A percentile compares a stretch with the other conserved stretches of the same genome.
Conservation (phyloP, 306 rosid species). For the Malus asiatica region DNA sequence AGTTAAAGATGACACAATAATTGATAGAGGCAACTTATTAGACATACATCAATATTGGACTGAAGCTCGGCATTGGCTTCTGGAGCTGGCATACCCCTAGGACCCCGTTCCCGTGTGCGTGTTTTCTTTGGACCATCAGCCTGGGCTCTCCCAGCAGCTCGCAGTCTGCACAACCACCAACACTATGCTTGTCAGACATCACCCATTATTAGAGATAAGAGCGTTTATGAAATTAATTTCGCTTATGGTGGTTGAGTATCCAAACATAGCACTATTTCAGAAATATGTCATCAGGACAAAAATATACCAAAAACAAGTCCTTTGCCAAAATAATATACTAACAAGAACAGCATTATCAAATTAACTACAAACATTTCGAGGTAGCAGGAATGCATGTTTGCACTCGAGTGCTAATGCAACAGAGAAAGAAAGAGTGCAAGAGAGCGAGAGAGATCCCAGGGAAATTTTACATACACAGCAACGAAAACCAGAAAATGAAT, state of each 20-base stretch:
- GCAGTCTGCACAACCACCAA: slow-evolving; percentile 41
- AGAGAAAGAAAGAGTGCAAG: background rate
- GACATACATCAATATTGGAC: slow-evolving; percentile 77
- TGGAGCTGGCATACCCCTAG: slow-evolving; percentile 62
- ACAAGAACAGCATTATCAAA: background rate
- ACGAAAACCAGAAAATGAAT: too few relatives aligned
- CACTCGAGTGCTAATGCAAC: background rate
- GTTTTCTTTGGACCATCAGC: slow-evolving; percentile 63
- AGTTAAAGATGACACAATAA: background rate
- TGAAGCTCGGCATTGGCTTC: slow-evolving; percentile 96
- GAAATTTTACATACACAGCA: too few relatives aligned
- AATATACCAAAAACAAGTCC: background rate
- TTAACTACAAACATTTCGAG: background rate
- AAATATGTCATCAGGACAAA: background rate
- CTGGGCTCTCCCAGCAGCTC: slow-evolving; percentile 69
- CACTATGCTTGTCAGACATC: slow-evolving; percentile 6
- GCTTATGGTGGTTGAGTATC: background rate
- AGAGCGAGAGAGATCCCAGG: too few relatives aligned
- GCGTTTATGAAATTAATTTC: background rate
- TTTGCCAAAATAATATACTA: background rate
- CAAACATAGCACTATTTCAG: background rate
- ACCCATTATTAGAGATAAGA: slow-evolving; percentile 3
- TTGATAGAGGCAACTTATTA: slow-evolving; percentile 7
- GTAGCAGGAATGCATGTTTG: background rate
- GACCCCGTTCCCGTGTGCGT: slow-evolving; percentile 52